Evolutionary conservation across 176 grass and related monocot species (phyloP), one percentile per base, ranked within the genome.

Genomic region (Cymbopogon citratus): DNA sequence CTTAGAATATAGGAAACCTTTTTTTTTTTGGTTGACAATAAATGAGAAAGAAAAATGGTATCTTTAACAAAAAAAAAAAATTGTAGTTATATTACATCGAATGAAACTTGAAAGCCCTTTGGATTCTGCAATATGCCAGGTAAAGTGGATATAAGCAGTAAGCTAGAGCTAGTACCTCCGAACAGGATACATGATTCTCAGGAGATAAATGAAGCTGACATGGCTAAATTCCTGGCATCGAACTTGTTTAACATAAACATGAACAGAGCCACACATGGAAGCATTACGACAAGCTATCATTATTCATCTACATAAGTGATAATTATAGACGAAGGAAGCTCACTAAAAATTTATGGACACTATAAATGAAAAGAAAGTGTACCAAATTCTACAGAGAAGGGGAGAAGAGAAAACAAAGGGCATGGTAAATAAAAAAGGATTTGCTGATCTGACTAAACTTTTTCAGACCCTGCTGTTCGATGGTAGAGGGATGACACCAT

Each of bases 401-500:
- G 41, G 54, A 71, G 34, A 40, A 23, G 54, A 71, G 34, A 40
- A 23, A 44, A 66, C 21, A 68, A 23, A 81, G 19, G n/a, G 28
- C 54, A 69, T 62, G 71, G 38, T 57, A 57, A 62, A 63, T 45
- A 60, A 61, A 61, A 36, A 60, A 38, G 8, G 12, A 45, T 6
- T 28, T 18, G 54, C 77, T 85, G 51, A 65, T 85, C 84, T 48
- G 54, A 14, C 71, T 81, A 69, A 25, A 39, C 12, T 54, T 40
- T 66, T 71, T 90, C 70, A 95, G 66, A 95, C 92, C 45, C 87
- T 91, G 73, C 87, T 92, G 76, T 87, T 85, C 25, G 90, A 74
- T 33, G 87, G 90, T 65, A 92, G 83, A 66, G 87, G 92, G 36
- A 95, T 81, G 40, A 95, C 92, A 14, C 90, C 85, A 77, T 97